These are phyloP conservation scores for Pistacia vera DNA, from an alignment of 345 rosid species.

Conservation along the genomic window DNA sequence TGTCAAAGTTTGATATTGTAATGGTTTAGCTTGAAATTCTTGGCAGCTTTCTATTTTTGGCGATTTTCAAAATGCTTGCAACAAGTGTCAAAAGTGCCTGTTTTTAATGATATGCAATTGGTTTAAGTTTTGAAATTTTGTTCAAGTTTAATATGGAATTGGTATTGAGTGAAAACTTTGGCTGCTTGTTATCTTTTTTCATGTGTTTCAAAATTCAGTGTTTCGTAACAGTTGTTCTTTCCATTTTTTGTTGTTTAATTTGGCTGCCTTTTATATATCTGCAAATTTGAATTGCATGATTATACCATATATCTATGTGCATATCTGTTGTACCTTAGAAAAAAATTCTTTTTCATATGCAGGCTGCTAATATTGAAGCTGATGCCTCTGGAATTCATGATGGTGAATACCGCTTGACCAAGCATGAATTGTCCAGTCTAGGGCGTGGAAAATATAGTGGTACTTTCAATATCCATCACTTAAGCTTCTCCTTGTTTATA, in stretches of 20 bases:
- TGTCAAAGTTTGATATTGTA: not conserved
- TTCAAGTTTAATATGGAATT: not conserved
- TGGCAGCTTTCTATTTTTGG: not conserved
- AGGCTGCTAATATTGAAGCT: conserved; percentile 89
- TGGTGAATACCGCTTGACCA: conserved; percentile 63
- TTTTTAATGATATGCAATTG: conserved; percentile 4
- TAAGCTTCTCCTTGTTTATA: conserved; percentile 2
- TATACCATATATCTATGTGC: not conserved
- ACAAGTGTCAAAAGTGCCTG: not conserved
- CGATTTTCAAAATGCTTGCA: not conserved
- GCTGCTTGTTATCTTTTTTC: conserved; percentile 2
- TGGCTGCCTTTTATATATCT: conserved; percentile 4
- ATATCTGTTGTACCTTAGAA: not conserved
- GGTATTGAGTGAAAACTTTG: not conserved
- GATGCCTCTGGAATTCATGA: conserved; percentile 71
- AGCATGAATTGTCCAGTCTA: conserved; percentile 70
- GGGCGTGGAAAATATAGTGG: conserved; percentile 87
- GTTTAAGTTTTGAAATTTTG: not conserved
- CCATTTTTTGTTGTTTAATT: not conserved
- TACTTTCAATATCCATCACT: conserved; percentile 32
- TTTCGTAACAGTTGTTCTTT: not conserved
- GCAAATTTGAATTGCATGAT: not conserved
- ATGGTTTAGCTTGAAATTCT: not conserved
- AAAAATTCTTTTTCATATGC: conserved; percentile 23
- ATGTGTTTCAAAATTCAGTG: not conserved